phyloP scores from a whole-genome alignment of 140 eudicot genomes.

The Senecio squalidus region DNA sequence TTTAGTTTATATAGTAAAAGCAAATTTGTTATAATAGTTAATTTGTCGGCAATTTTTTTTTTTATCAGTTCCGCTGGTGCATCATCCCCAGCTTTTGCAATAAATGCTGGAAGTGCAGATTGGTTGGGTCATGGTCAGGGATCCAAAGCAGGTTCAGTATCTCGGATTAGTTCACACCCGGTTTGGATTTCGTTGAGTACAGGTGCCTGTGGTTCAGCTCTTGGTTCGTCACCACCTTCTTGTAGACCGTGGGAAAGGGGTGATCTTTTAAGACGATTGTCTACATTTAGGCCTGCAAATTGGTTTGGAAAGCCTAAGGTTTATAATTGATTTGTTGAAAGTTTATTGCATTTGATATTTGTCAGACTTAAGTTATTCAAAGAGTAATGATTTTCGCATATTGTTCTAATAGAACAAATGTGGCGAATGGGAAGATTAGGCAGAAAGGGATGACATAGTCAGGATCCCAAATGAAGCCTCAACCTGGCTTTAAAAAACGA shows the following conservation, averaged over 20 bases:
- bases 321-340: conserved; percentile 6
- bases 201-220: conserved; percentile 77
- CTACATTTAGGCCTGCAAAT: conserved; percentile 74
- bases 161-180: conserved; percentile 64
- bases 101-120: conserved; percentile 74
- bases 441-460: no score
- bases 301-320: conserved; percentile 98
- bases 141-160: conserved; percentile 78
- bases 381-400: no score
- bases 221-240: conserved; percentile 88
- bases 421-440: no score
- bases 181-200: conserved; percentile 62
- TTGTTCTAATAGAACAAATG: no score
- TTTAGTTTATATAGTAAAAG: background rate
- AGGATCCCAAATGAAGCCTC: no score
- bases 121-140: conserved; percentile 78
- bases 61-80: conserved; percentile 80
- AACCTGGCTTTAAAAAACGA: no score
- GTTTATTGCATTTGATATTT: background rate
- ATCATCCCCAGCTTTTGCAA: conserved; percentile 84
- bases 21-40: background rate
- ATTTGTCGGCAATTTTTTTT: background rate
- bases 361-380: background rate
- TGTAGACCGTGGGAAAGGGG: conserved; percentile 99
- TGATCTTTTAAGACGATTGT: conserved; percentile 74